Percentiles rank a stretch among this genome's conserved stretches.
These are phyloP conservation scores for Lycium ferocissimum DNA, from an alignment of 257 asterid genomes.

Conservation along the genomic window DNA sequence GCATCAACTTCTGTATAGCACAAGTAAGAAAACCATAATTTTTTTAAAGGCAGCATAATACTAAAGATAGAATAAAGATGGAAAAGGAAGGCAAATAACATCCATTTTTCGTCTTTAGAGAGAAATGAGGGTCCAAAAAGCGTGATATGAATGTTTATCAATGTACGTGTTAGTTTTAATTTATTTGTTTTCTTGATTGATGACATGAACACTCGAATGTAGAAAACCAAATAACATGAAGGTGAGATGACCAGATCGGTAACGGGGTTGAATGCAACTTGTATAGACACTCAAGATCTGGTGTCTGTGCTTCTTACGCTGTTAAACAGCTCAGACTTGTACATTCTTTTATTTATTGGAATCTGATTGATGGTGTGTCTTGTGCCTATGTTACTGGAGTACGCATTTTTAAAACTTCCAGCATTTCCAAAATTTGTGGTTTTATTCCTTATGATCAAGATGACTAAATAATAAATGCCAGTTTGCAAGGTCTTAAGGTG, in stretches of 20 bases:
- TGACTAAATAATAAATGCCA: not conserved
- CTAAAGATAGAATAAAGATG: not conserved
- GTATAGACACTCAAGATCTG: not conserved
- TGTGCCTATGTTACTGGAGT: not conserved
- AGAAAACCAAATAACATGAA: not conserved
- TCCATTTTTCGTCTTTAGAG: not conserved
- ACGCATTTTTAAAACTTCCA: not conserved
- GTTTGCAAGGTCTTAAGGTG: constrained; percentile 3
- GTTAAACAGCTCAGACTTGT: constrained; percentile 9
- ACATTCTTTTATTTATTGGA: not conserved
- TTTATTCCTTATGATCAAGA: constrained; percentile 9
- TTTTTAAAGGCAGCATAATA: not conserved
- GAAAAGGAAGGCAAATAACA: not conserved
- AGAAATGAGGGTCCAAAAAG: constrained; percentile 9
- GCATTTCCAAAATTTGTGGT: not conserved
- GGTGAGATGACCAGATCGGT: constrained; percentile 11
- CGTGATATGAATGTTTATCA: not conserved
- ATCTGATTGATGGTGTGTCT: not conserved
- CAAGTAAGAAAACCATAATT: not conserved
- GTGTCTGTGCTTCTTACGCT: not conserved
- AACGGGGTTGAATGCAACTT: not conserved
- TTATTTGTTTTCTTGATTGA: constrained; percentile 12
- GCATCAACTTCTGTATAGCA: not conserved
- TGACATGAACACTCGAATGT: not conserved
- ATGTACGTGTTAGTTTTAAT: not conserved